phyloP scores from a whole-genome alignment of 2,329 filamentous ascomycete species.

The Aspergillus texensis region DNA sequence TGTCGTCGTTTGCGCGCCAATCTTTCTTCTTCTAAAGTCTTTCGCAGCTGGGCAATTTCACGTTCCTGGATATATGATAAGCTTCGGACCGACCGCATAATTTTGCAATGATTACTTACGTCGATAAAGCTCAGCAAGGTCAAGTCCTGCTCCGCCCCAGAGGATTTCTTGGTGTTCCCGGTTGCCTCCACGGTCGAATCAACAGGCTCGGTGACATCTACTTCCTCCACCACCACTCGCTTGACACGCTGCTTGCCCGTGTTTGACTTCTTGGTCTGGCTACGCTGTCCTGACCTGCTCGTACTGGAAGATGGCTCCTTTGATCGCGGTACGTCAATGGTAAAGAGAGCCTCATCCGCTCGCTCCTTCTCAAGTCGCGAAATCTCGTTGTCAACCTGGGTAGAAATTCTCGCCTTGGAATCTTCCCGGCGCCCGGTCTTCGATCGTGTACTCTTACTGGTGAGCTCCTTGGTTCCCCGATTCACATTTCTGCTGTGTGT shows the following conservation, averaged over 20 bases:
- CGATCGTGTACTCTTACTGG: conserved; percentile 31
- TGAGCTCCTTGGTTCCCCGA: conserved; percentile 33
- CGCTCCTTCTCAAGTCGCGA: conserved; percentile 40
- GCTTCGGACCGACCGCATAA: neutral
- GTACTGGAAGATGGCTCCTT: conserved; percentile 27
- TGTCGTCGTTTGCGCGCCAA: conserved; percentile 47
- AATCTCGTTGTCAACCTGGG: conserved; percentile 41
- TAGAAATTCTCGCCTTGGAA: conserved; percentile 35
- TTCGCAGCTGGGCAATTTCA: conserved; percentile 58
- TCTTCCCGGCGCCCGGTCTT: conserved; percentile 30
- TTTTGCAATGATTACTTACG: conserved; percentile 29
- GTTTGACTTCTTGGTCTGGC: conserved; percentile 36
- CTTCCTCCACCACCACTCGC: conserved; percentile 39
- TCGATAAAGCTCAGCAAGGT: conserved; percentile 61
- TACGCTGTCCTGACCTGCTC: conserved; percentile 22
- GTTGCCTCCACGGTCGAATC: conserved; percentile 30
- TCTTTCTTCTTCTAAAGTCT: conserved; percentile 58
- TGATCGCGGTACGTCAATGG: conserved; percentile 34
- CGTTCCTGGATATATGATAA: conserved; percentile 32
- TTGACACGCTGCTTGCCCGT: conserved; percentile 45
- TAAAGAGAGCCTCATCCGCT: conserved; percentile 42
- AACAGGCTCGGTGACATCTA: conserved; percentile 33
- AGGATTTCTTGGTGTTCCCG: conserved; percentile 31
- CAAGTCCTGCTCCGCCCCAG: conserved; percentile 40
- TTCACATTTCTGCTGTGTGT: conserved; percentile 33